Conservation (phyloP, 768 basidiomycete species). For the Termitomyces sp. region DNA sequence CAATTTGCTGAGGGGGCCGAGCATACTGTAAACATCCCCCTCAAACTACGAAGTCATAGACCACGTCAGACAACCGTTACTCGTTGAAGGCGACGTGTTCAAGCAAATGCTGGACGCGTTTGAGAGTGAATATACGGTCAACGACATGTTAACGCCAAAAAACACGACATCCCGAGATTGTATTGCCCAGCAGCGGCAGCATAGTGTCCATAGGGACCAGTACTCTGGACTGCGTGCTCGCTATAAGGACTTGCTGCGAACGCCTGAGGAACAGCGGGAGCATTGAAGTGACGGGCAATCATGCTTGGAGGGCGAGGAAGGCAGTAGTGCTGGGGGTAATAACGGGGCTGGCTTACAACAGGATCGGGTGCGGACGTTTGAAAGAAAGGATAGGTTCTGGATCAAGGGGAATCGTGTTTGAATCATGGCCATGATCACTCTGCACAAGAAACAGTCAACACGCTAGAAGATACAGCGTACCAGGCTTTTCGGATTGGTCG, state of each 20-base stretch:
- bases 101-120: background rate
- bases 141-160: too few relatives aligned
- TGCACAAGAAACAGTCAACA: background rate
- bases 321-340: background rate
- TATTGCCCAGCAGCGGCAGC: conserved; percentile 13
- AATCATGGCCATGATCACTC: background rate
- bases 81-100: background rate
- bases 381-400: background rate
- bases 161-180: conserved; percentile 14
- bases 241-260: conserved; percentile 12
- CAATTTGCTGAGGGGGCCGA: background rate
- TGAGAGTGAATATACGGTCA: background rate
- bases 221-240: conserved; percentile 7
- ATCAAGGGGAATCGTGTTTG: background rate
- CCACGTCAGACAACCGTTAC: background rate
- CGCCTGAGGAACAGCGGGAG: conserved; percentile 14
- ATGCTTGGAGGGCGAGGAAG: conserved; percentile 20
- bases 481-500: background rate
- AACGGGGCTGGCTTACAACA: background rate
- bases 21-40: background rate
- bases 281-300: conserved; percentile 23
- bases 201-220: conserved; percentile 15
- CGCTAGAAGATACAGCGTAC: background rate
- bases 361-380: too few relatives aligned
- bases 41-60: background rate